phyloP scores from a whole-genome alignment of 306 rosid species.

The Arachis stenosperma region DNA sequence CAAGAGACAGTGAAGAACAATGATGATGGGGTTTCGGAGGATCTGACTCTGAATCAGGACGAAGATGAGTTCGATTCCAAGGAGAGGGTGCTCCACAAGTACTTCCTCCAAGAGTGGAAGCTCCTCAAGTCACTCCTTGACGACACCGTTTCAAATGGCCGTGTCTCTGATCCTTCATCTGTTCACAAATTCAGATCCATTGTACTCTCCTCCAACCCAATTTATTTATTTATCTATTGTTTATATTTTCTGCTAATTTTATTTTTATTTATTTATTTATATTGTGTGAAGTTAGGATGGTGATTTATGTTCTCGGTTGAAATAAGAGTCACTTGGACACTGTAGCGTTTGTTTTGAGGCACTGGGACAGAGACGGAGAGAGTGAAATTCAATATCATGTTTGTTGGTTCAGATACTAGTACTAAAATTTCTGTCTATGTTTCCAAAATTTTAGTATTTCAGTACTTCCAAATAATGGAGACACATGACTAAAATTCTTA shows the following conservation, averaged over 20 bases:
- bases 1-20: slow-evolving; percentile 34
- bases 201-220: slow-evolving; percentile 47
- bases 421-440: too few relatives aligned
- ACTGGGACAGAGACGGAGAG: too few relatives aligned
- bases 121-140: slow-evolving; percentile 70
- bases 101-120: slow-evolving; percentile 93
- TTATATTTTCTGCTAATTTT: background rate
- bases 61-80: slow-evolving; percentile 82
- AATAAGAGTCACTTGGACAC: background rate
- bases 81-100: slow-evolving; percentile 81
- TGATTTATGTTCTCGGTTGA: background rate
- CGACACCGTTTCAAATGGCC: slow-evolving; percentile 69
- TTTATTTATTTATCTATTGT: background rate
- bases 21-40: slow-evolving; percentile 34
- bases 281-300: background rate
- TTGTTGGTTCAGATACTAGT: too few relatives aligned
- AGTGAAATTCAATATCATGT: too few relatives aligned
- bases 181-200: slow-evolving; percentile 87
- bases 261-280: background rate
- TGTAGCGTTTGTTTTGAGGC: too few relatives aligned
- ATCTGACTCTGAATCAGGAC: slow-evolving; percentile 44
- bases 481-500: too few relatives aligned
- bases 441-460: too few relatives aligned
- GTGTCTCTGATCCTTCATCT: slow-evolving; percentile 64
- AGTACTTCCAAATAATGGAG: too few relatives aligned